Evolutionary conservation across 2,329 filamentous ascomycete species (phyloP).

Genomic region (Penicillium sp.): DNA sequence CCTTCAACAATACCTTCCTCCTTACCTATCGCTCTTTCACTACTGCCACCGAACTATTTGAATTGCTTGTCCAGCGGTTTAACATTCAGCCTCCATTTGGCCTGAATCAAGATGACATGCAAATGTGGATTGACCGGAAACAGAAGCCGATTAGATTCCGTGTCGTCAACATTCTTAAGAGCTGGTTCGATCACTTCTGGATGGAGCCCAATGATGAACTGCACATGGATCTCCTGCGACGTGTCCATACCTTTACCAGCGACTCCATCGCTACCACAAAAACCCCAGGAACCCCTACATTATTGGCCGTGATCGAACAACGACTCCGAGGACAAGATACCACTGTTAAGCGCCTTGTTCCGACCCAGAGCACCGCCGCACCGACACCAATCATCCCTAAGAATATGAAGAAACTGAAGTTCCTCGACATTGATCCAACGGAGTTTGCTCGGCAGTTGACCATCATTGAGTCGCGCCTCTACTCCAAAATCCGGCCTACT

Average conservation of each 20-base stretch:
- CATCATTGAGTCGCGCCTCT: conserved; percentile 91
- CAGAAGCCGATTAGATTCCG: conserved; percentile 94
- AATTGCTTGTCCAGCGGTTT: conserved; percentile 87
- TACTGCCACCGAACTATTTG: conserved; percentile 82
- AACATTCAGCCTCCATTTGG: conserved; percentile 87
- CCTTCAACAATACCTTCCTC: conserved; percentile 96
- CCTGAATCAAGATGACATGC: conserved; percentile 70
- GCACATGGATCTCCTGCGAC: conserved; percentile 79
- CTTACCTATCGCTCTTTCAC: conserved; percentile 97
- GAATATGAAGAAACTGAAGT: conserved; percentile 99
- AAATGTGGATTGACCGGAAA: conserved; percentile 87
- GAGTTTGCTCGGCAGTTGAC: conserved; percentile 98
- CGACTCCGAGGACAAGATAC: conserved; percentile 84
- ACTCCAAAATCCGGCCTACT: conserved; percentile 91
- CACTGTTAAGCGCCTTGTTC: conserved; percentile 72
- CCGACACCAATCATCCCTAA: conserved; percentile 91
- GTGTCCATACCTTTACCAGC: conserved; percentile 86
- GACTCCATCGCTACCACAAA: conserved; percentile 91
- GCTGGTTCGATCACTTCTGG: conserved; percentile 98
- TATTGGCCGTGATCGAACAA: conserved; percentile 86
- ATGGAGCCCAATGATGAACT: conserved; percentile 91
- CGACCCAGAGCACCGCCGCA: conserved; percentile 77
- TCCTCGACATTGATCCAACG: conserved; percentile 90
- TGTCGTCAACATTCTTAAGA: conserved; percentile 96
- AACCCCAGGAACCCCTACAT: conserved; percentile 78